These are phyloP conservation scores for Abrus precatorius DNA, from an alignment of 306 rosid species.

Conservation along the genomic window DNA sequence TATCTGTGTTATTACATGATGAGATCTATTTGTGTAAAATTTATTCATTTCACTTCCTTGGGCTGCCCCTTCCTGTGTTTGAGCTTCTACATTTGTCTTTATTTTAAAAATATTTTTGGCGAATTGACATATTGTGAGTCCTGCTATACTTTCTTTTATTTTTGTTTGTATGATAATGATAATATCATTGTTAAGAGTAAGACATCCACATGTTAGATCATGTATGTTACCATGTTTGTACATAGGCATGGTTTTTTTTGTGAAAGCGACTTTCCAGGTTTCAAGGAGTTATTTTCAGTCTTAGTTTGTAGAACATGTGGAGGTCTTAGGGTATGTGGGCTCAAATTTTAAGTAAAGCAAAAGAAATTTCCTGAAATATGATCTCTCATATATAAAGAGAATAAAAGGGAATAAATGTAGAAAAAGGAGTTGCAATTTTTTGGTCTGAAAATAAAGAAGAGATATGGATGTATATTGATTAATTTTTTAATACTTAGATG, in stretches of 20 bases:
- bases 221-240: not conserved
- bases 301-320: constrained; percentile 28
- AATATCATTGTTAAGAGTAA: not conserved
- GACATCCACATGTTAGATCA: not conserved
- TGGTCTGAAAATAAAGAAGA: constrained; percentile 3
- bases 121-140: not conserved
- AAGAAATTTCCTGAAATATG: constrained; percentile 1
- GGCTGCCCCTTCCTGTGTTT: constrained; percentile 2
- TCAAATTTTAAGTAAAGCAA: not conserved
- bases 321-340: not conserved
- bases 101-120: constrained; percentile 7
- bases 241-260: not conserved
- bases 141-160: not conserved
- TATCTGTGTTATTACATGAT: constrained; percentile 36
- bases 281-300: not conserved
- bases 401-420: not conserved
- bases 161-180: constrained; percentile 18
- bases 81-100: constrained; percentile 18
- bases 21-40: constrained; percentile 8
- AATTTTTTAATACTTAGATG: constrained; percentile 30
- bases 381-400: not conserved
- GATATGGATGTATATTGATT: constrained; percentile 7
- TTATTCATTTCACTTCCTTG: constrained; percentile 39
- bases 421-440: not conserved
- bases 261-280: not conserved